Conservation (phyloP, 2,329 filamentous ascomycete genomes). For the Fusarium brachygibbosum region DNA sequence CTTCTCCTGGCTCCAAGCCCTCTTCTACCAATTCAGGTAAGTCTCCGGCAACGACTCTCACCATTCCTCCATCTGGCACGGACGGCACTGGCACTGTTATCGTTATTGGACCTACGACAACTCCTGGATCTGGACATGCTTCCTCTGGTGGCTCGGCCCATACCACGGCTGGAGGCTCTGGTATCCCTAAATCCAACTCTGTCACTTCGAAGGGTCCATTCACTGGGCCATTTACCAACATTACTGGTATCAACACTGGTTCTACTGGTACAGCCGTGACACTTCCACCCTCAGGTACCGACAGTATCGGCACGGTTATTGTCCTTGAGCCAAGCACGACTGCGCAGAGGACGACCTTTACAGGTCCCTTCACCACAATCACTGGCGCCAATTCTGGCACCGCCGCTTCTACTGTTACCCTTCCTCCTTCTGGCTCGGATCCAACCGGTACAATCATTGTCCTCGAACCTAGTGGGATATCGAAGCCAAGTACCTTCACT, state of each 20-base stretch:
- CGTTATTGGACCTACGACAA: background rate
- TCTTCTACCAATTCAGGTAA: background rate
- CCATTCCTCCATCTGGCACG: background rate
- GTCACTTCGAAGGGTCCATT: background rate
- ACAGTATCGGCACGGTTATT: background rate
- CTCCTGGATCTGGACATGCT: too few species aligned
- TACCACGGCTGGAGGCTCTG: too few species aligned
- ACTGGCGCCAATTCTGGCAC: background rate
- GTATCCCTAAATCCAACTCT: background rate
- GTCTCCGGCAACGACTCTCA: background rate
- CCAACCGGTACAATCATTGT: too few species aligned
- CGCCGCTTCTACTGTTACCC: background rate
- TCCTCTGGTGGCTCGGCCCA: too few species aligned
- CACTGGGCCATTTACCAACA: background rate
- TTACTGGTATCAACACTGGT: background rate
- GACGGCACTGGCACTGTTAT: background rate
- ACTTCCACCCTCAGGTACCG: background rate
- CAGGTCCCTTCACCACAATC: slow-evolving; percentile 7
- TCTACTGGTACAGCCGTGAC: background rate
- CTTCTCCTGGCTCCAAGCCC: too few species aligned
- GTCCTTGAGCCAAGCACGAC: background rate
- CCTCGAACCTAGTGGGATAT: too few species aligned
- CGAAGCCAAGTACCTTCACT: too few species aligned
- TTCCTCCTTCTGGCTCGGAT: too few species aligned
- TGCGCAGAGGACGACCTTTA: background rate